These are phyloP conservation scores for Cornus florida DNA, from an alignment of 148 eudicot genomes.

Conservation along the genomic window DNA sequence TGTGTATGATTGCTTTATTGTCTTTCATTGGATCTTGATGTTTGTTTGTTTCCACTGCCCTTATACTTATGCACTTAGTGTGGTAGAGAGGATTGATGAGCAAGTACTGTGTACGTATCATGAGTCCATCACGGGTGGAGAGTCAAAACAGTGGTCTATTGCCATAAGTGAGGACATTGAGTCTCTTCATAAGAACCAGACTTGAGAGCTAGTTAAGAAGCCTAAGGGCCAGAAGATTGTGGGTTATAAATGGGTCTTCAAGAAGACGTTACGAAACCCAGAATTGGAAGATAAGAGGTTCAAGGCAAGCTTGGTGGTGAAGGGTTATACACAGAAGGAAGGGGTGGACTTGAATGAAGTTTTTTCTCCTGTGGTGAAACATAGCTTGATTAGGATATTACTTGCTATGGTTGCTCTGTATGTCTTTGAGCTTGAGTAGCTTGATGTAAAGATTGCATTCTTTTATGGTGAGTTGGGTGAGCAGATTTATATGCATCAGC, in stretches of 20 bases:
- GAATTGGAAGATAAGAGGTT: not conserved
- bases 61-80: too few relatives aligned
- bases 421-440: constrained; percentile 12
- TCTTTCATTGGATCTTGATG: too few relatives aligned
- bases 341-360: constrained; percentile 15
- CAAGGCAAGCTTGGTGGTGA: not conserved
- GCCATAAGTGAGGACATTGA: too few relatives aligned
- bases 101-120: not conserved
- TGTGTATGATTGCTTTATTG: too few relatives aligned
- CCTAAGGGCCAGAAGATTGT: not conserved
- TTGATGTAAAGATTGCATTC: constrained; percentile 15
- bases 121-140: not conserved
- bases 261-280: too few relatives aligned
- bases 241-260: not conserved
- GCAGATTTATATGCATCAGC: constrained; percentile 2
- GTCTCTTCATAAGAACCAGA: not conserved
- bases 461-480: constrained; percentile 1
- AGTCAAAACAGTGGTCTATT: too few relatives aligned
- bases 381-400: not conserved
- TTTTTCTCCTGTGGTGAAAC: constrained; percentile 5
- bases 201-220: not conserved
- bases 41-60: too few relatives aligned
- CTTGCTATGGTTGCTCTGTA: not conserved
- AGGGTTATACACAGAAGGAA: too few relatives aligned
- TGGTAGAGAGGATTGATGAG: not conserved